Conservation (phyloP, 495 filamentous ascomycete genomes). For the Xylaria telfairii region DNA sequence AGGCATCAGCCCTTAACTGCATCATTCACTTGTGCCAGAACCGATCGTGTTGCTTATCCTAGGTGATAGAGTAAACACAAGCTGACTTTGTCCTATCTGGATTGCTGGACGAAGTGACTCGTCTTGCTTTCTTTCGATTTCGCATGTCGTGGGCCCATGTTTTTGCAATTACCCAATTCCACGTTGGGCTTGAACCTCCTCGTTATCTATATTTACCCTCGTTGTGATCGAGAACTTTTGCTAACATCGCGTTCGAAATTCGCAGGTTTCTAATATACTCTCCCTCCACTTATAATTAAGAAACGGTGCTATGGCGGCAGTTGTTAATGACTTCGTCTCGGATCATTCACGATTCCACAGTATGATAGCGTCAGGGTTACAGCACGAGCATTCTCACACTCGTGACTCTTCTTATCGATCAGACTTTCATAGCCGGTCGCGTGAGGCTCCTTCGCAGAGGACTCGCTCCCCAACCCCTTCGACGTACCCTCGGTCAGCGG, state of each 20-base stretch:
- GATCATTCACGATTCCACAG: slow-evolving; percentile 54
- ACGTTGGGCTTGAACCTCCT: not conserved
- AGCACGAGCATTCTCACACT: slow-evolving; percentile 41
- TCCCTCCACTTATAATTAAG: slow-evolving; percentile 9
- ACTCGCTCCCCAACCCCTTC: slow-evolving; percentile 39
- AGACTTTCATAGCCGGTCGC: slow-evolving; percentile 44
- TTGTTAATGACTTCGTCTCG: slow-evolving; percentile 55
- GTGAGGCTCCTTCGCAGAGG: slow-evolving; percentile 40
- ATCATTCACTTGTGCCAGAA: not conserved
- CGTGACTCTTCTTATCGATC: slow-evolving; percentile 53
- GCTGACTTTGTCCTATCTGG: not conserved
- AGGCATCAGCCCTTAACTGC: not conserved
- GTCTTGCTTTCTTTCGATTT: not conserved
- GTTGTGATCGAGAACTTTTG: not conserved
- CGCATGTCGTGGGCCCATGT: not conserved
- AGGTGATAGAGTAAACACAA: not conserved
- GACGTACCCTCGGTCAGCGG: slow-evolving; percentile 32
- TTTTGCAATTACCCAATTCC: not conserved
- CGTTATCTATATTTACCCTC: not conserved
- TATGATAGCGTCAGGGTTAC: slow-evolving; percentile 48
- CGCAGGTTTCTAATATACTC: slow-evolving; percentile 16
- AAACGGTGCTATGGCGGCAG: slow-evolving; percentile 53
- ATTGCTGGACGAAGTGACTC: slow-evolving; percentile 1
- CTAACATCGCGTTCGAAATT: not conserved
- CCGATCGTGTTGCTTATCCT: slow-evolving; percentile 9